Evolutionary conservation across 306 rosid species (phyloP).

Genomic region (Leucaena leucocephala): DNA sequence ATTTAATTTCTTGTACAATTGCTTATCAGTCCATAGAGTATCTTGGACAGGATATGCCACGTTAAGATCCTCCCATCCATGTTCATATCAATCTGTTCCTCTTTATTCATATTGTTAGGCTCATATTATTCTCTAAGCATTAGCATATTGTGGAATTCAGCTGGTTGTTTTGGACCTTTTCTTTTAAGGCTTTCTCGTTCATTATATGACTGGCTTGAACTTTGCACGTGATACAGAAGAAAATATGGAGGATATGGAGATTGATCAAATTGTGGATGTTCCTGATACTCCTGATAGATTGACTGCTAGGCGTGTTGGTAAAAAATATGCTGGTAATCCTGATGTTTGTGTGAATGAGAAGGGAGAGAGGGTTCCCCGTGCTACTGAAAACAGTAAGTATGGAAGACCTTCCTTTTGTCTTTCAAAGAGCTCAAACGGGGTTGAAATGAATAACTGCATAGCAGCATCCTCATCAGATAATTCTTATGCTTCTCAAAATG

Average conservation of each 20-base stretch:
- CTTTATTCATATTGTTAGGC: background rate
- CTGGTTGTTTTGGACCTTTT: conserved; percentile 8
- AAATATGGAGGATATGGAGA: conserved; percentile 74
- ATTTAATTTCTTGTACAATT: conserved; percentile 1
- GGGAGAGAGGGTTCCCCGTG: conserved; percentile 46
- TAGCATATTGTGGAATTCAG: conserved; percentile 18
- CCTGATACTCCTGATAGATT: conserved; percentile 93
- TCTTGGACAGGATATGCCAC: background rate
- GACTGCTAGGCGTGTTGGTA: conserved; percentile 36
- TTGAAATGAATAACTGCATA: conserved; percentile 42
- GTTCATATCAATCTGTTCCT: background rate
- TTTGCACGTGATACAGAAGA: conserved; percentile 33
- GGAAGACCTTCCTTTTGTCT: conserved; percentile 37
- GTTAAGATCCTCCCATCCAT: background rate
- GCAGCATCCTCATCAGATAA: conserved; percentile 45
- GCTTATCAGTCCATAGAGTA: conserved; percentile 15
- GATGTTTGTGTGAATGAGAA: conserved; percentile 43
- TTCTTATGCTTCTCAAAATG: conserved; percentile 46
- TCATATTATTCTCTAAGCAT: conserved; percentile 4
- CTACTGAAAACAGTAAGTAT: conserved; percentile 42
- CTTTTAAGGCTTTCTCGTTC: background rate
- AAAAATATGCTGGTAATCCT: conserved; percentile 49
- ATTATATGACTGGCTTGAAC: conserved; percentile 17
- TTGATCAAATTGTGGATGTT: conserved; percentile 65
- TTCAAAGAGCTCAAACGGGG: conserved; percentile 32